Percentiles rank a stretch among this genome's conserved stretches.
These are phyloP conservation scores for Coelastrella sp. DNA, from an alignment of 139 green algal genomes.

Conservation along the genomic window DNA sequence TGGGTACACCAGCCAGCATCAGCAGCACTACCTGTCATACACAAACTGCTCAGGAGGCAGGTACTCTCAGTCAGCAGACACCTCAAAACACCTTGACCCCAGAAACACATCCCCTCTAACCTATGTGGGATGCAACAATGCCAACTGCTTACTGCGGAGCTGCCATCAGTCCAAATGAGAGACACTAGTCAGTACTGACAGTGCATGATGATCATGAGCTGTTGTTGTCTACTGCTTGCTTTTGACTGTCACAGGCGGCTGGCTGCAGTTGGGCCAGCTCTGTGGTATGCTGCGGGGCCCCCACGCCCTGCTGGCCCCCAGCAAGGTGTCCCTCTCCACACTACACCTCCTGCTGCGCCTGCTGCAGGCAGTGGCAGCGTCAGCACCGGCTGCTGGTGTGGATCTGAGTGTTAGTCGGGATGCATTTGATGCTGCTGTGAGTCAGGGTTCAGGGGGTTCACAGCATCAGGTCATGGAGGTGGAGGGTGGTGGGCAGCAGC, in stretches of 20 bases:
- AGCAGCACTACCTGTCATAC: too few relatives aligned
- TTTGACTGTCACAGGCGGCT: neutral
- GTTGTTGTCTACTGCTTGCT: neutral
- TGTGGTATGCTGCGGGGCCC: conserved; percentile 5
- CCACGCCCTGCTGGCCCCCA: conserved; percentile 22
- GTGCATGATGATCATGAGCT: neutral
- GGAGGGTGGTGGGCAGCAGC: neutral
- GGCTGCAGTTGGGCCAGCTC: conserved; percentile 16
- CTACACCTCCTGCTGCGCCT: conserved; percentile 24
- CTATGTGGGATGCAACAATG: too few relatives aligned
- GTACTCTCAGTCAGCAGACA: too few relatives aligned
- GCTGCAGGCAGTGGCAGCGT: conserved; percentile 12
- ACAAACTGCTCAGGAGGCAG: too few relatives aligned
- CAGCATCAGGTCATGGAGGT: neutral
- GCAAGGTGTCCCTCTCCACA: neutral
- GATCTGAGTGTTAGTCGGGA: neutral
- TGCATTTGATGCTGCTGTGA: neutral
- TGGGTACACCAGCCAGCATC: too few relatives aligned
- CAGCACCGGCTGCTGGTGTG: neutral
- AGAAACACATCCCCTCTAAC: too few relatives aligned
- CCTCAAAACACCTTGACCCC: too few relatives aligned
- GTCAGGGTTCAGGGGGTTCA: neutral
- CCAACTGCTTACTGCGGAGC: too few relatives aligned
- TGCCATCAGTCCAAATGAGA: too few relatives aligned
- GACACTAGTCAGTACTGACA: neutral